These are phyloP conservation scores for Senna tora DNA, from an alignment of 306 rosid genomes.

Conservation along the genomic window DNA sequence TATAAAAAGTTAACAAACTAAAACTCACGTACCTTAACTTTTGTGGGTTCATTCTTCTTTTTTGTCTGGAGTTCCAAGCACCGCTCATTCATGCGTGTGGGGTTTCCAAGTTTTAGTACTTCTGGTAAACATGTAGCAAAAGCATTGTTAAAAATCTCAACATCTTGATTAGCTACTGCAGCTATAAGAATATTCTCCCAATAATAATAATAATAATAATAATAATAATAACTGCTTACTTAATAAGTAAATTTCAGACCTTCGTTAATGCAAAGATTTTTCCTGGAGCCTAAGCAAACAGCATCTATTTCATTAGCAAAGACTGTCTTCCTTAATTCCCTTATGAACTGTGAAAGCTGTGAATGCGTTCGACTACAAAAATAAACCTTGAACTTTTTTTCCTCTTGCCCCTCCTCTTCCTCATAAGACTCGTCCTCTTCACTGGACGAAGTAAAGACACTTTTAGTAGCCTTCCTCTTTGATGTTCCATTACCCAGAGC, in stretches of 20 bases:
- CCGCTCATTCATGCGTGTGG: slow-evolving; percentile 72
- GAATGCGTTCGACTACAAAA: slow-evolving; percentile 96
- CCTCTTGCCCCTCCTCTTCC: slow-evolving; percentile 50
- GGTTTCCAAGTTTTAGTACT: slow-evolving; percentile 65
- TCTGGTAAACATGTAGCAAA: slow-evolving; percentile 53
- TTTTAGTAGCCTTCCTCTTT: slow-evolving; percentile 66
- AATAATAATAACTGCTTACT: neutral
- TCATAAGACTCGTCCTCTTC: slow-evolving; percentile 62
- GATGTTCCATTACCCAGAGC: slow-evolving; percentile 36
- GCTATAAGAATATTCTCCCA: neutral
- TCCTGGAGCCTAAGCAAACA: slow-evolving; percentile 87
- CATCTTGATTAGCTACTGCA: slow-evolving; percentile 23
- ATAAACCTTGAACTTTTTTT: slow-evolving; percentile 66
- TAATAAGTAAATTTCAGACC: slow-evolving; percentile 48
- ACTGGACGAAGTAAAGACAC: slow-evolving; percentile 58
- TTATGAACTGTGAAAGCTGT: slow-evolving; percentile 88
- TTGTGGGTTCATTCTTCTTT: slow-evolving; percentile 64
- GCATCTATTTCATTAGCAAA: slow-evolving; percentile 67
- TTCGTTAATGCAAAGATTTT: slow-evolving; percentile 83
- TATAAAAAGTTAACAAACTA: neutral
- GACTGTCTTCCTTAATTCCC: slow-evolving; percentile 75
- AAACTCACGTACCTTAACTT: slow-evolving; percentile 63
- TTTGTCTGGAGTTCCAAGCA: slow-evolving; percentile 90
- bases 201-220: slow-evolving; percentile 9
- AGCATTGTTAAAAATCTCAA: slow-evolving; percentile 29